Evolutionary conservation across 2,329 filamentous ascomycete species (phyloP).

Genomic region (Fusarium lateritium): DNA sequence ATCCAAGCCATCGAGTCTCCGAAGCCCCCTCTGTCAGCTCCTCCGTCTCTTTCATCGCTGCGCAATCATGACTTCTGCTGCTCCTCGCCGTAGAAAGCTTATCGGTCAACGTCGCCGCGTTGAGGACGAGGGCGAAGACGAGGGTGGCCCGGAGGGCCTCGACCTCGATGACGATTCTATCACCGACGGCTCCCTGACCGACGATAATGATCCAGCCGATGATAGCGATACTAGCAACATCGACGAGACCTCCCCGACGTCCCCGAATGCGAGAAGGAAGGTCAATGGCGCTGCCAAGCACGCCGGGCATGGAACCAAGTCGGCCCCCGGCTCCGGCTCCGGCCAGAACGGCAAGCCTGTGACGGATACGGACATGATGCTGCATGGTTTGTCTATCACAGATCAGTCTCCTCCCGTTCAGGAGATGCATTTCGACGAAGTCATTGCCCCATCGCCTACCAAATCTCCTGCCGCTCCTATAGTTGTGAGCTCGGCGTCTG

Average conservation of each 20-base stretch:
- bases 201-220: slow-evolving; percentile 72
- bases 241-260: slow-evolving; percentile 69
- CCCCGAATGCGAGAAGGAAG: slow-evolving; percentile 59
- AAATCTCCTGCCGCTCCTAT: slow-evolving; percentile 64
- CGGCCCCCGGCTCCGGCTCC: slow-evolving; percentile 56
- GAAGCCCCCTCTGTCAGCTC: slow-evolving; percentile 51
- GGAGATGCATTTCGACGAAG: slow-evolving; percentile 65
- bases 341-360: slow-evolving; percentile 53
- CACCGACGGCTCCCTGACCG: slow-evolving; percentile 75
- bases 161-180: slow-evolving; percentile 77
- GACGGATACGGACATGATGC: slow-evolving; percentile 72
- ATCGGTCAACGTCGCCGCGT: slow-evolving; percentile 78
- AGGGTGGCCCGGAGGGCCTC: slow-evolving; percentile 68
- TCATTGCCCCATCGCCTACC: slow-evolving; percentile 53
- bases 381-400: slow-evolving; percentile 66
- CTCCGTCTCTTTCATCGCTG: slow-evolving; percentile 48
- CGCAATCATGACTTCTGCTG: slow-evolving; percentile 54
- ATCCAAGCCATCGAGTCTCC: slow-evolving; percentile 48
- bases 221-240: slow-evolving; percentile 77
- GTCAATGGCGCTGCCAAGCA: slow-evolving; percentile 60
- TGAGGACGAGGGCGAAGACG: slow-evolving; percentile 80
- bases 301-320: slow-evolving; percentile 52
- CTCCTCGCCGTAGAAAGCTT: slow-evolving; percentile 73
- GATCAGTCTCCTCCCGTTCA: slow-evolving; percentile 59
- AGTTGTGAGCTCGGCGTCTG: slow-evolving; percentile 68